Conservation (phyloP, 148 eudicot genomes). For the Hydrangea macrophylla region DNA sequence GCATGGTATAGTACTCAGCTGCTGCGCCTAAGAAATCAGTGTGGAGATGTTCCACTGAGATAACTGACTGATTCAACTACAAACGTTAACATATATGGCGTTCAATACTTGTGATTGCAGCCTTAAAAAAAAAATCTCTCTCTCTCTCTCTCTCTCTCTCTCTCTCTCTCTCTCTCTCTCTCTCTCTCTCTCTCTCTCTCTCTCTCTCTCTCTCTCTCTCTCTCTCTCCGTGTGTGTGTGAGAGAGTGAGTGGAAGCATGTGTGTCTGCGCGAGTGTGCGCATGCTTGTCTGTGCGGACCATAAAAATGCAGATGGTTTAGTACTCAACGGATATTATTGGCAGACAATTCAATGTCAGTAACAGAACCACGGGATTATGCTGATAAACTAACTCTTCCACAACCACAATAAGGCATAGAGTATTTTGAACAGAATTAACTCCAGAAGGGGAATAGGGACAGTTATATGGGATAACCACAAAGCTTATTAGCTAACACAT, state of each 20-base stretch:
- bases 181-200: too few relatives aligned
- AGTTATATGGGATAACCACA: not conserved
- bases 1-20: not conserved
- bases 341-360: not conserved
- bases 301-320: not conserved
- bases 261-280: too few relatives aligned
- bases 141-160: too few relatives aligned
- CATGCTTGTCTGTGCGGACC: too few relatives aligned
- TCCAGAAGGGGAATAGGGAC: not conserved
- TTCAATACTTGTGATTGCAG: not conserved
- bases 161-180: too few relatives aligned
- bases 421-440: not conserved
- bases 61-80: not conserved
- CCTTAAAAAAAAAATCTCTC: too few relatives aligned
- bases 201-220: too few relatives aligned
- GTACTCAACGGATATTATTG: not conserved
- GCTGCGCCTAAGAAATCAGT: not conserved
- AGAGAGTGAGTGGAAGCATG: too few relatives aligned
- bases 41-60: not conserved
- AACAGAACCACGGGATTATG: not conserved
- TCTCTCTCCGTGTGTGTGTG: too few relatives aligned
- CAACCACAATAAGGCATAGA: slow-evolving; percentile 1
- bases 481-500: not conserved
- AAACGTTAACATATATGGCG: not conserved
- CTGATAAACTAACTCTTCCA: slow-evolving; percentile 5